These are phyloP conservation scores for Blastobotrys robertii DNA, from an alignment of 805 yeast genomes.

Conservation along the genomic window DNA sequence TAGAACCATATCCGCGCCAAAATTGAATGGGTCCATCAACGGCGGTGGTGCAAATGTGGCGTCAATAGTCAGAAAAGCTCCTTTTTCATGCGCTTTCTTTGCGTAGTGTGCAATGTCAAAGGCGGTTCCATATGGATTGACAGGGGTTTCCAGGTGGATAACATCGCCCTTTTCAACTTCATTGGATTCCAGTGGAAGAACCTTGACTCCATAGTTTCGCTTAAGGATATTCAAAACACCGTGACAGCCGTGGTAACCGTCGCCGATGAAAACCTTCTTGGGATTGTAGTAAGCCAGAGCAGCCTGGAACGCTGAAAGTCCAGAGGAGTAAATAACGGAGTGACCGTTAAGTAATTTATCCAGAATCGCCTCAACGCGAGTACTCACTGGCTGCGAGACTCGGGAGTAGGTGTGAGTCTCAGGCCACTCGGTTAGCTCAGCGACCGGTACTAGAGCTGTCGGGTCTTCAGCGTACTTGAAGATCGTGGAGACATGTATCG, in stretches of 20 bases:
- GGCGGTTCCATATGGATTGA: constrained; percentile 70
- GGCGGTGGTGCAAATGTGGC: constrained; percentile 95
- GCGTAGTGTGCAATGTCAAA: constrained; percentile 56
- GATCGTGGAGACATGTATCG: constrained; percentile 76
- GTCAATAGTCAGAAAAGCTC: constrained; percentile 67
- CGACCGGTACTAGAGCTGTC: constrained; percentile 36
- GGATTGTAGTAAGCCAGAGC: constrained; percentile 64
- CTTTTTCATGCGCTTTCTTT: constrained; percentile 61
- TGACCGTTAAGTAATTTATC: constrained; percentile 51
- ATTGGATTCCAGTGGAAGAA: constrained; percentile 21
- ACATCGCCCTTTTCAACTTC: constrained; percentile 51
- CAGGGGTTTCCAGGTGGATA: constrained; percentile 79
- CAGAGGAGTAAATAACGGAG: constrained; percentile 65
- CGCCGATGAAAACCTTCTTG: constrained; percentile 60
- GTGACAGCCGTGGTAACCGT: constrained; percentile 79
- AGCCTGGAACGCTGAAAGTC: constrained; percentile 74
- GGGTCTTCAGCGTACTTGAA: constrained; percentile 59
- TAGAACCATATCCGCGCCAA: constrained; percentile 81
- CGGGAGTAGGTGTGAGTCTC: constrained; percentile 52
- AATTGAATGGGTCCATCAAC: constrained; percentile 65
- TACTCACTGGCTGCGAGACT: constrained; percentile 60
- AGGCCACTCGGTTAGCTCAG: constrained; percentile 25
- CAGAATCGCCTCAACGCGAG: constrained; percentile 57
- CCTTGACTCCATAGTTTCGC: constrained; percentile 43
- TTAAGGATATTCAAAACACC: constrained; percentile 55